Evolutionary conservation across 148 eudicot species (phyloP), one percentile per base, ranked within the genome.

Genomic region (Dysphania ambrosioides): DNA sequence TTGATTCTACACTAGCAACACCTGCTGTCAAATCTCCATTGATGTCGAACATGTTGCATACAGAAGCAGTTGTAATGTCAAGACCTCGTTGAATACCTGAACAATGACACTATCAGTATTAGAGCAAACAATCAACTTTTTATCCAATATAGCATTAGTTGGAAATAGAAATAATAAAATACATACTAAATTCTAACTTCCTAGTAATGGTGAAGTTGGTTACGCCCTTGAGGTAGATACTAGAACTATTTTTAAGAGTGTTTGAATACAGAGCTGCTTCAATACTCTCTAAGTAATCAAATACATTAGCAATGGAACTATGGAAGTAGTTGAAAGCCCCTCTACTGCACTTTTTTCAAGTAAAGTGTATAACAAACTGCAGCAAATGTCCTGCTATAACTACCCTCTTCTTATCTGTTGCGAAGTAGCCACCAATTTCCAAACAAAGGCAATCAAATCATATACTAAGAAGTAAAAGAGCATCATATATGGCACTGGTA

Each of bases 11-110:
- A 74, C 91, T 87, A 58, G 99, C 99, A 77, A 95, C 91, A 72
- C 82, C 99, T 65, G 94, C 91, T 65, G 83, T 88, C 85, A 90
- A 66, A 80, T 95, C 97, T 72, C 99, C 99, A 74, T 83, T 78
- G 55, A 66, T 72, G 81, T 92, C 97, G 79, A 92, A 95, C 77
- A 95, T 83, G 70, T 87, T 86, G 85, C 88, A 83, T 15, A 95
- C 97, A 60, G 85, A 85, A 67, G 99, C 87, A 70, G 99, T 95
- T 77, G 84, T 89, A 75, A 92, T 90, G 57, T 88, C 85, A n/a
- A 59, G 64, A 56, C 76, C 63, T 70, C 79, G 82, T 71, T 34
- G 89, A 71, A 95, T 92, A 51, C 99, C 98, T 95, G 72, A 66
- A 29, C n/a, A 58, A 72, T 44, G 62, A 78, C 31, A 71, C 31